Evolutionary conservation across 2,329 filamentous ascomycete species (phyloP), one percentile per base, ranked within the genome.

Genomic region (Botrytis fragariae): DNA sequence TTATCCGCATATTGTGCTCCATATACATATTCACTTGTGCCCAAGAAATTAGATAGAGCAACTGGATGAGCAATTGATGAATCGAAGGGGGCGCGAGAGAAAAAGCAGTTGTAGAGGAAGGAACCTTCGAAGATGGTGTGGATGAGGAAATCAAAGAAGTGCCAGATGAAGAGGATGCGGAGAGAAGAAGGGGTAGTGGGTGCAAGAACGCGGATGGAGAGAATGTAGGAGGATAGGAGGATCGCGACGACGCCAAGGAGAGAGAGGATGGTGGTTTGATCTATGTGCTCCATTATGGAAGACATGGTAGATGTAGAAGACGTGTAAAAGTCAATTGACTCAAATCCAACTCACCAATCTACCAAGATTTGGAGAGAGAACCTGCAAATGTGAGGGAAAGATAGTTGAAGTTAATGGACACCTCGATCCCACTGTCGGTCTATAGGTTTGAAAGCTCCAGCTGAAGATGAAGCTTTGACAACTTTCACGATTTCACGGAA

Each of bases 31-130:
- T 85, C 84, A 4, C 80, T 82, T 25, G 70, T 80, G 5, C 86
- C 86, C 22, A 91, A 81, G 77, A 84, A 91, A 76, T 88, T 87
- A 22, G 75, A 76, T 20, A 79, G 32, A 42, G 76, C 42, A 1
- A 76, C 74, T 1, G 79, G 76, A 57, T 78, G 81, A 72, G 81
- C 79, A 35, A 89, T 83, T 35, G 84, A 74, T 32, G 79, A 35
- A 64, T 78, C 74, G 69, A 77, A 79, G 39, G 92, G 87, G 8
- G 63, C 45, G 16, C 76, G 90, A 77, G 87, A 87, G 87, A 94
- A 95, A 87, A 98, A 97, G 85, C 93, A 97, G 84, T 97, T 93
- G 86, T 94, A 98, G 37, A 98, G 89, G 83, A 94, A 98, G 79
- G 90, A 92, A 71, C 94, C 95, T 84, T 98, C 95, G 81, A 98